Conservation (phyloP, 2,329 filamentous ascomycete species). For the Pseudogymnoascus sp. region DNA sequence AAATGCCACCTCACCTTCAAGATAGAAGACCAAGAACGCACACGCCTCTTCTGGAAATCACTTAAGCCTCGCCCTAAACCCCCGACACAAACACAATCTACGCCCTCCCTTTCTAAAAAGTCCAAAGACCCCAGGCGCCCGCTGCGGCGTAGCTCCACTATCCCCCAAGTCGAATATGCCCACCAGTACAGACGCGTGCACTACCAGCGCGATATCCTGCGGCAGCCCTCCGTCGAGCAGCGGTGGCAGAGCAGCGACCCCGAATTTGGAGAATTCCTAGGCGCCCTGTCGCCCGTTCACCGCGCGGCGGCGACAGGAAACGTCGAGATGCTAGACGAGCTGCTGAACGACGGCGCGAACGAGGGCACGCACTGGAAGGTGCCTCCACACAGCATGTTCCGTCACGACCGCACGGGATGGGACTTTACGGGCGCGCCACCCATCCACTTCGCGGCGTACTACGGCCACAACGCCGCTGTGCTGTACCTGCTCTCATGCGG, state of each 20-base stretch:
- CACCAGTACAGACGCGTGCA: not conserved
- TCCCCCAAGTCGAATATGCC: not conserved
- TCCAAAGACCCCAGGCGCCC: not conserved
- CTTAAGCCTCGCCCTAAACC: not conserved
- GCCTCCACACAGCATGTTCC: not conserved
- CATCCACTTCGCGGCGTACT: not conserved
- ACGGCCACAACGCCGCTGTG: not conserved
- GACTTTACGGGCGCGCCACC: conserved; percentile 1
- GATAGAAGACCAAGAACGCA: not conserved
- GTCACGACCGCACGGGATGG: not conserved
- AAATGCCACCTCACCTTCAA: not conserved
- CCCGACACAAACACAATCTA: not conserved
- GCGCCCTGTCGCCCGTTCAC: not conserved
- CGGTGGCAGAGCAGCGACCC: not conserved
- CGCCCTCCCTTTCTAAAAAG: not conserved
- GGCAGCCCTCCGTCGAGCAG: not conserved
- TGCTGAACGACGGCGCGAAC: not conserved
- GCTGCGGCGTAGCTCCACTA: not conserved
- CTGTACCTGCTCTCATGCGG: not conserved
- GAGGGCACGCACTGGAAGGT: not conserved
- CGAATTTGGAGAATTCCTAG: not conserved
- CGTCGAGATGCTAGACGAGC: not conserved
- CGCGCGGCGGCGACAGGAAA: not conserved
- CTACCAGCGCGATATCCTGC: not conserved
- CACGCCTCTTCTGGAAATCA: not conserved